Evolutionary conservation across 179 eudicot species (phyloP).

Genomic region (Heliamphora pulchella): DNA sequence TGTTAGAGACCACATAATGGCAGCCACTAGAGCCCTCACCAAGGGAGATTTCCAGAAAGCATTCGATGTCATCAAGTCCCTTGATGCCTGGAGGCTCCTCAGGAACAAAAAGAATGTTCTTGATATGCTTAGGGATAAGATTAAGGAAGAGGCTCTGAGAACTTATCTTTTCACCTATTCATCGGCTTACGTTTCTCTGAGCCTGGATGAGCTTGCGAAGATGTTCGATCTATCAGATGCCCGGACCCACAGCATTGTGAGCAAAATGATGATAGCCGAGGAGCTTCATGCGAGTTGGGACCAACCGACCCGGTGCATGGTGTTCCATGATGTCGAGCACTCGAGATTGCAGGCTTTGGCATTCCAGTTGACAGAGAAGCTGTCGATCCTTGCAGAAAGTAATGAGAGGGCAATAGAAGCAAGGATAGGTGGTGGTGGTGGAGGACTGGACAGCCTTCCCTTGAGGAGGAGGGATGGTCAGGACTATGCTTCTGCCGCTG

Average conservation of each 20-base stretch:
- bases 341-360: constrained; percentile 67
- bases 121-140: constrained; percentile 62
- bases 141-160: constrained; percentile 77
- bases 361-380: constrained; percentile 72
- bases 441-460: constrained; percentile 55
- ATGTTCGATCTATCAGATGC: constrained; percentile 77
- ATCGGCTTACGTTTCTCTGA: constrained; percentile 51
- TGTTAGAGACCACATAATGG: constrained; percentile 79
- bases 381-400: constrained; percentile 62
- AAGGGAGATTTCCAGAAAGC: constrained; percentile 75
- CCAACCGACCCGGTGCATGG: constrained; percentile 62
- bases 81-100: constrained; percentile 82
- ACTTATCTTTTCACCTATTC: constrained; percentile 70
- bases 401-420: constrained; percentile 79
- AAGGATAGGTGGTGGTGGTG: constrained; percentile 59
- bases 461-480: constrained; percentile 67
- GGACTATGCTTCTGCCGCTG: constrained; percentile 58
- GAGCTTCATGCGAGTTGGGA: constrained; percentile 89
- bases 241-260: constrained; percentile 60
- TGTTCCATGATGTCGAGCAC: constrained; percentile 76
- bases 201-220: constrained; percentile 64
- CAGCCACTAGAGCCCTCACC: constrained; percentile 68
- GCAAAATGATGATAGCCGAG: constrained; percentile 82
- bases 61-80: constrained; percentile 61
- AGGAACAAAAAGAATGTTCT: constrained; percentile 54